Base-by-base conservation (phyloP, 2,329 filamentous ascomycete genomes). In the Endoconidiophora polonica region DNA sequence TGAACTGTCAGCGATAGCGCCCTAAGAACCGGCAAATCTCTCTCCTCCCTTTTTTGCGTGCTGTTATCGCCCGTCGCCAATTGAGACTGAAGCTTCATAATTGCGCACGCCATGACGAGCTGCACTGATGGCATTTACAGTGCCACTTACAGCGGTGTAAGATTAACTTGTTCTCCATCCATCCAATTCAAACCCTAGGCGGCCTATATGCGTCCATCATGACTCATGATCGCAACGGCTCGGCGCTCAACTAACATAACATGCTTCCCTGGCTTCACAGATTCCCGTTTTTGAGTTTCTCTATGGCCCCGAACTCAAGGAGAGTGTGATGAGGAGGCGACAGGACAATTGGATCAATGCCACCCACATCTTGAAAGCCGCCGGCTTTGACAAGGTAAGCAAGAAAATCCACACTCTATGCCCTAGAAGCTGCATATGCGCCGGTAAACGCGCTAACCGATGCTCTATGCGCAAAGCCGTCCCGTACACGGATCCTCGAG, bases 291-390 rank as follows among this genome's bases (percentile, higher is more conserved):
- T 91, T 63, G 91, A 96, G 62, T 91, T 79, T 66, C 87, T 93
- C 63, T 81, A 94, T 58, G 86, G 81, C 36, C 73, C 71, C 57
- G 86, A 93, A 62, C 62, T 79, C 29, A 80, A 82, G 61, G 76
- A 83, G 59, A 86, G 95, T 84, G 84, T 96, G 56, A 98, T 98
- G 91, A 83, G 91, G 64, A 79, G 91, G 46, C 80, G 90, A 54
- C 76, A 79, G 48, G 91, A 98, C 65, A 80, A 96, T 66, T 98
- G 90, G 87, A 91, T 98, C 68, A 98, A 98, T 71, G 91, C 91
- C n/a, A 98, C 91, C 49, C 91, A 98, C 62, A 96, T 98, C 54
- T 70, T 98, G 45, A 98, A 98, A 62, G 86, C 93, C 39, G 91
- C 91, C 55, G 90, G 90, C 50, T 94, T 94, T 61, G 91, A 98